phyloP scores from a whole-genome alignment of 2,329 filamentous ascomycete genomes.

The Diaporthe humulicola region DNA sequence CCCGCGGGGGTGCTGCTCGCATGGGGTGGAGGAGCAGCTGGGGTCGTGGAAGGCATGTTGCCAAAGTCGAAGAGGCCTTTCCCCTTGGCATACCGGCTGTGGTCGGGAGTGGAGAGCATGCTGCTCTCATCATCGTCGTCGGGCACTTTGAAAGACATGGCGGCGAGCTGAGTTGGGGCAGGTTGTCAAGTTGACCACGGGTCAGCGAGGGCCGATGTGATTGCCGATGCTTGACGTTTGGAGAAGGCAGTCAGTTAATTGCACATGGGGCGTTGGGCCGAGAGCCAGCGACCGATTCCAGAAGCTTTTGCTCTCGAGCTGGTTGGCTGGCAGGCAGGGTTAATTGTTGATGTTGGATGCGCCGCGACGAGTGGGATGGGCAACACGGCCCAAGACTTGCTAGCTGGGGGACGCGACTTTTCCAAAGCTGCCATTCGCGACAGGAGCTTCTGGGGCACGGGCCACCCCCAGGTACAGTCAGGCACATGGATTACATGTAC shows the following conservation, averaged over 20 bases:
- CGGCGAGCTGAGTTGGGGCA: slow-evolving; percentile 22
- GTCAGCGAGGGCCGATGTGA: neutral
- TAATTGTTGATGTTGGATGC: neutral
- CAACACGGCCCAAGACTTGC: slow-evolving; percentile 1
- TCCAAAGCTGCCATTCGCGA: slow-evolving; percentile 34
- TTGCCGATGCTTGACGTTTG: neutral
- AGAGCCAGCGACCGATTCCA: neutral
- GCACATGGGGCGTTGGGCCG: neutral
- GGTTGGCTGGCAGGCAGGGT: neutral
- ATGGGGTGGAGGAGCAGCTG: slow-evolving; percentile 63
- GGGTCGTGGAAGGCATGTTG: slow-evolving; percentile 65
- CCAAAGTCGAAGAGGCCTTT: slow-evolving; percentile 55
- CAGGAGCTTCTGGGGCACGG: slow-evolving; percentile 23
- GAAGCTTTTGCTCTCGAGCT: neutral
- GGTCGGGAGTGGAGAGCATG: slow-evolving; percentile 64
- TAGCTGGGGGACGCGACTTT: slow-evolving; percentile 33
- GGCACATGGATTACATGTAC: neutral
- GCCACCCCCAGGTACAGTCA: neutral
- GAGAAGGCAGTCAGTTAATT: neutral
- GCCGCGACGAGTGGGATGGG: slow-evolving; percentile 17
- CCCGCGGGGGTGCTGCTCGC: slow-evolving; percentile 69
- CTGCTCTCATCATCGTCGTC: slow-evolving; percentile 53
- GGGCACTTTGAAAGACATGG: slow-evolving; percentile 53
- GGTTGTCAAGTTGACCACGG: neutral
- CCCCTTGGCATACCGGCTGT: slow-evolving; percentile 50